Conservation (phyloP, 1,284 basidiomycete species). For the Moniliella sp. region DNA sequence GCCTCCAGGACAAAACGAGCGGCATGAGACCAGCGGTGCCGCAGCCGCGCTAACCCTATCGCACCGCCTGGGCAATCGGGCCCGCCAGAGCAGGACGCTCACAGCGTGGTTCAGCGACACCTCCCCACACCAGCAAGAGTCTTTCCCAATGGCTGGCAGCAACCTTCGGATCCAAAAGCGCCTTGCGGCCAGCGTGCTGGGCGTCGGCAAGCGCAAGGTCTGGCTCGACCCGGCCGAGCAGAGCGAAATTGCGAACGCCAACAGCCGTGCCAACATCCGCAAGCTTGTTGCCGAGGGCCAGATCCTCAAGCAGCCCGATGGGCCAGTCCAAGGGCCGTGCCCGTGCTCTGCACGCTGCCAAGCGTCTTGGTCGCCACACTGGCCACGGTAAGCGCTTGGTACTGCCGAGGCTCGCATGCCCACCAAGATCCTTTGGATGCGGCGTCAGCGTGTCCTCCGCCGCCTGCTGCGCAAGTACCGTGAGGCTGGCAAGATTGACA, state of each 20-base stretch:
- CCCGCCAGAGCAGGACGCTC: too few species aligned
- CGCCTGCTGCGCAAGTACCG: conserved; percentile 91
- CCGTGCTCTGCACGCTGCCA: conserved; percentile 72
- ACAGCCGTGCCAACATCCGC: conserved; percentile 89
- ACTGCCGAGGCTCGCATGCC: conserved; percentile 93
- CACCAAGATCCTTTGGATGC: conserved; percentile 93
- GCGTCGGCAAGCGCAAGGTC: conserved; percentile 93
- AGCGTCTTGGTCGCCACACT: conserved; percentile 93
- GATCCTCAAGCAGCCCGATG: conserved; percentile 73
- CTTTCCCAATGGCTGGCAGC: too few species aligned
- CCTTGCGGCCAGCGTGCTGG: conserved; percentile 84
- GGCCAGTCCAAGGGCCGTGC: conserved; percentile 92
- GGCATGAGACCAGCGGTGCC: too few species aligned
- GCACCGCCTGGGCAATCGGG: too few species aligned
- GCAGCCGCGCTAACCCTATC: too few species aligned
- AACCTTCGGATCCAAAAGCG: conserved; percentile 72
- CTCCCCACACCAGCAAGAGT: too few species aligned
- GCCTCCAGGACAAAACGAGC: too few species aligned
- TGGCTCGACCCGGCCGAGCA: conserved; percentile 96
- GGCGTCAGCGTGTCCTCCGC: conserved; percentile 86
- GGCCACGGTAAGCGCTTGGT: conserved; percentile 94
- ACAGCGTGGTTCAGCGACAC: too few species aligned
- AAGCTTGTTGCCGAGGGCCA: conserved; percentile 90
- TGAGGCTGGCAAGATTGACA: conserved; percentile 98
- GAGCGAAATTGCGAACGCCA: conserved; percentile 91